Percentiles rank a stretch among this genome's conserved stretches.
phyloP scores from a whole-genome alignment of 345 rosid species.

The Bruguiera parviflora region DNA sequence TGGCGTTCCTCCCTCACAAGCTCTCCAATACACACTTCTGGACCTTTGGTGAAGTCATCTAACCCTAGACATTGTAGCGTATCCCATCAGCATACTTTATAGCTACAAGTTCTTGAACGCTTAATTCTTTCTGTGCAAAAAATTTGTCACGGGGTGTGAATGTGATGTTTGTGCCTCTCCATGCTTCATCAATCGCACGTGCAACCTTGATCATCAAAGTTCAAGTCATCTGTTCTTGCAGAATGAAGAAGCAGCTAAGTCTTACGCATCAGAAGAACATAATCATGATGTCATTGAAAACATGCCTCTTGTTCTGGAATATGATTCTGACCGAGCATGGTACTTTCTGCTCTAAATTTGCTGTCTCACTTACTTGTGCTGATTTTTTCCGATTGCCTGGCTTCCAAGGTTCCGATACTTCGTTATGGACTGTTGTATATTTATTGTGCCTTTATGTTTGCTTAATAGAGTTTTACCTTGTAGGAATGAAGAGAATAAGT shows the following conservation, averaged over 20 bases:
- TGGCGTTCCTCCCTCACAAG: slow-evolving; percentile 76
- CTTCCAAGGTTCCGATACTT: background rate
- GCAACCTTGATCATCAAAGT: background rate
- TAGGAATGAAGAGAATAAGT: slow-evolving; percentile 97
- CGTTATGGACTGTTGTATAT: background rate
- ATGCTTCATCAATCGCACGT: background rate
- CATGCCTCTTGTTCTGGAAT: slow-evolving; percentile 79
- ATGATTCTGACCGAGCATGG: slow-evolving; percentile 70
- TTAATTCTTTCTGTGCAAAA: background rate
- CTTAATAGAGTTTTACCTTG: background rate
- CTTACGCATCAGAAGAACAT: slow-evolving; percentile 41
- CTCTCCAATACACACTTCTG: slow-evolving; percentile 92
- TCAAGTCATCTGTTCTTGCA: slow-evolving; percentile 15
- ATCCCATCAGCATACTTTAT: slow-evolving; percentile 54
- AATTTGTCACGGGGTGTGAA: too few relatives aligned
- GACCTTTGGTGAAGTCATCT: slow-evolving; percentile 64
- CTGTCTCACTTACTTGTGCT: background rate
- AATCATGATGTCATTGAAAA: slow-evolving; percentile 67
- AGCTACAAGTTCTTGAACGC: slow-evolving; percentile 34
- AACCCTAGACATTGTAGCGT: slow-evolving; percentile 56
- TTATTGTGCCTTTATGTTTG: background rate
- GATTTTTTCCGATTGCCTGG: background rate
- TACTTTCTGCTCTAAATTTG: too few relatives aligned
- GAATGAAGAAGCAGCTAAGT: slow-evolving; percentile 46
- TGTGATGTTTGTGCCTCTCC: background rate